phyloP scores from a whole-genome alignment of 768 basidiomycete genomes.

The Hericium coralloides region DNA sequence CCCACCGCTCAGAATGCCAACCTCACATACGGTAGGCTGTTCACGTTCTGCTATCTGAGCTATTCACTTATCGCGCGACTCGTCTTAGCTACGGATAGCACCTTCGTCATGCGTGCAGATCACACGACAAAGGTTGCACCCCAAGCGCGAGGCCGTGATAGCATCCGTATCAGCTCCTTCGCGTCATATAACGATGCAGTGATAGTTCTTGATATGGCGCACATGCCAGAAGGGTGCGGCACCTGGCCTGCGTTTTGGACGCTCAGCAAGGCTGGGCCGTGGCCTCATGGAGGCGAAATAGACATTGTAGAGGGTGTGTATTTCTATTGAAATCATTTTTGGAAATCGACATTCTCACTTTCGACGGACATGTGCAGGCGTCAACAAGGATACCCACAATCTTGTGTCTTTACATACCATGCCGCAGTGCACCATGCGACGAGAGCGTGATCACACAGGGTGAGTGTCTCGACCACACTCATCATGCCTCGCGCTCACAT shows the following conservation, averaged over 20 bases:
- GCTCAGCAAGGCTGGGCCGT: slow-evolving; percentile 37
- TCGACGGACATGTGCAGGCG: slow-evolving; percentile 24
- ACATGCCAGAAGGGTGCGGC: slow-evolving; percentile 52
- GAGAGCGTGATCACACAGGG: slow-evolving; percentile 37
- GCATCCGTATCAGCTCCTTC: slow-evolving; percentile 43
- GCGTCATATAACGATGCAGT: slow-evolving; percentile 37
- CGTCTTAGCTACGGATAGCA: slow-evolving; percentile 25
- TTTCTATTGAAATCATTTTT: background rate
- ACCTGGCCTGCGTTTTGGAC: slow-evolving; percentile 67
- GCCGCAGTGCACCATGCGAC: slow-evolving; percentile 37
- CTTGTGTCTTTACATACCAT: slow-evolving; percentile 47
- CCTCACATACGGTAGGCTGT: slow-evolving; percentile 36
- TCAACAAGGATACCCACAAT: slow-evolving; percentile 38
- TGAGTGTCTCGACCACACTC: slow-evolving; percentile 16
- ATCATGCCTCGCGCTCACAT: background rate
- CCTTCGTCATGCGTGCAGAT: slow-evolving; percentile 55
- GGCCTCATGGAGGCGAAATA: slow-evolving; percentile 56
- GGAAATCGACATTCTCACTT: background rate
- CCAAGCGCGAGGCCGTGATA: slow-evolving; percentile 41
- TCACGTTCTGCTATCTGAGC: background rate
- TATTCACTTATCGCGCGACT: background rate
- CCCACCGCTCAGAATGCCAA: slow-evolving; percentile 31
- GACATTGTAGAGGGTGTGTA: slow-evolving; percentile 49
- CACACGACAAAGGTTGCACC: slow-evolving; percentile 26
- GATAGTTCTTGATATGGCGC: slow-evolving; percentile 41